Conservation (phyloP, 179 eudicot species). For the Patellifolia procumbens region DNA sequence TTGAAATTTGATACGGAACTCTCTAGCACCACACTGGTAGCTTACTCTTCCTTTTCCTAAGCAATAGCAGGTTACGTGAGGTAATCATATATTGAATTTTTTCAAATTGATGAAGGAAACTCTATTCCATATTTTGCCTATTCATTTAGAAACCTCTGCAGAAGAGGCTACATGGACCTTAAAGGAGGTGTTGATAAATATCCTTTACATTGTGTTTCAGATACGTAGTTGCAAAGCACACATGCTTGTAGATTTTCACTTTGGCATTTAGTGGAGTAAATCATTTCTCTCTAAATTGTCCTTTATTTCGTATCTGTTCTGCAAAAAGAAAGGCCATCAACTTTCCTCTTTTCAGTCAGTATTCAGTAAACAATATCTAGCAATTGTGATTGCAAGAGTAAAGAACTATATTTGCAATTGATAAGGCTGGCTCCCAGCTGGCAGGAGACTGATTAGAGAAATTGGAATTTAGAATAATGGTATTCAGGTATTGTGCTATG, state of each 20-base stretch:
- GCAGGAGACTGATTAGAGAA: neutral
- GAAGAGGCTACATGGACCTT: neutral
- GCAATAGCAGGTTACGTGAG: neutral
- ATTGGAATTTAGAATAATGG: neutral
- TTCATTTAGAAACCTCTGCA: neutral
- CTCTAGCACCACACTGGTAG: neutral
- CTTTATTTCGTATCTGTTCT: neutral
- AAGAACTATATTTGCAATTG: neutral
- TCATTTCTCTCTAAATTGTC: neutral
- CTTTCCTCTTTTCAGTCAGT: neutral
- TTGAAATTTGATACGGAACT: too few relatives aligned
- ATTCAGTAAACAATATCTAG: neutral
- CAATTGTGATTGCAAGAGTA: neutral
- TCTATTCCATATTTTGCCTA: neutral
- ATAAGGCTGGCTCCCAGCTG: neutral
- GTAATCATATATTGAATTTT: neutral
- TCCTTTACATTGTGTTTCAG: neutral
- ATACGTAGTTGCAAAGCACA: neutral
- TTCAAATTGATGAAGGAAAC: neutral
- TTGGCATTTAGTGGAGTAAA: neutral
- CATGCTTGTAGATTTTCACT: neutral
- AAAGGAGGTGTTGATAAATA: neutral
- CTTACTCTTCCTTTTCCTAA: neutral
- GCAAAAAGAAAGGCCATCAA: neutral
- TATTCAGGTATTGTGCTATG: neutral